phyloP scores from a whole-genome alignment of 2,329 filamentous ascomycete genomes.

The Fusarium dlaminii region DNA sequence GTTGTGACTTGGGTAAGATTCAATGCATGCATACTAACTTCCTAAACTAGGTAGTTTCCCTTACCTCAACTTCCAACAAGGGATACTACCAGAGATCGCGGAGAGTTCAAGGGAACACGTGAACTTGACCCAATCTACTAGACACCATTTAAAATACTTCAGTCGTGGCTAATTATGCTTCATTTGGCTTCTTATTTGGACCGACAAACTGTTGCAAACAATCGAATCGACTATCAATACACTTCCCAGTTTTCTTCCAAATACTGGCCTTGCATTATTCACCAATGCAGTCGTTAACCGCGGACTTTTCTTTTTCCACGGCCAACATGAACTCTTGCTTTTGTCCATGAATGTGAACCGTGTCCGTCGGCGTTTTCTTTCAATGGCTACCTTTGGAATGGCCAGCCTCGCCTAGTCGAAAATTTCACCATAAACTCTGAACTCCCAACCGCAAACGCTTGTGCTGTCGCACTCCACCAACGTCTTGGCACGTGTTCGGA shows the following conservation, averaged over 20 bases:
- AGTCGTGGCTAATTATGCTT: slow-evolving; percentile 14
- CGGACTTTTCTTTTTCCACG: slow-evolving; percentile 7
- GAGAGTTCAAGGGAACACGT: not conserved
- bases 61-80: not conserved
- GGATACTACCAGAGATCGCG: not conserved
- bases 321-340: slow-evolving; percentile 24
- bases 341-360: slow-evolving; percentile 25
- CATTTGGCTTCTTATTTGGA: slow-evolving; percentile 18
- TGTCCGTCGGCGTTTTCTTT: slow-evolving; percentile 16
- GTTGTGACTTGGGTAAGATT: not conserved
- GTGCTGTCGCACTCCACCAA: slow-evolving; percentile 35
- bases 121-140: not conserved
- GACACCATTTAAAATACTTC: not conserved
- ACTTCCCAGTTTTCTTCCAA: slow-evolving; percentile 12
- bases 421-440: slow-evolving; percentile 36
- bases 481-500: slow-evolving; percentile 28
- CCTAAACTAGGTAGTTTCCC: not conserved
- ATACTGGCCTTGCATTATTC: not conserved
- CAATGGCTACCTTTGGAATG: slow-evolving; percentile 7
- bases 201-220: slow-evolving; percentile 12
- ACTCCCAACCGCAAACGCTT: slow-evolving; percentile 43
- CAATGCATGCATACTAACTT: not conserved
- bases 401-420: slow-evolving; percentile 21
- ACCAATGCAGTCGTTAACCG: slow-evolving; percentile 6
- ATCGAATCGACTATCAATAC: slow-evolving; percentile 30